phyloP scores from a whole-genome alignment of 306 rosid species.

The Pachyrhizus erosus region DNA sequence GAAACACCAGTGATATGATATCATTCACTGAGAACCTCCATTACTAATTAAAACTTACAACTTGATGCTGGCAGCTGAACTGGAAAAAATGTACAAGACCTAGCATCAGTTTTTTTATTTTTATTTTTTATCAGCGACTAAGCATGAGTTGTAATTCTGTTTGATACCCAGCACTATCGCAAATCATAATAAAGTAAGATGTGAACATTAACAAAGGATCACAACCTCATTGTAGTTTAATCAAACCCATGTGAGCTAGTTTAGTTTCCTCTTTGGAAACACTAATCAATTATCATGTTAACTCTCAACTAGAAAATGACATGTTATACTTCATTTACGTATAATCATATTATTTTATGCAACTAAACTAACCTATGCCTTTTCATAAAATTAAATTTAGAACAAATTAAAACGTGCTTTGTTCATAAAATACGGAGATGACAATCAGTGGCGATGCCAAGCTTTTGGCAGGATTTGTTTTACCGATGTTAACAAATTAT shows the following conservation, averaged over 20 bases:
- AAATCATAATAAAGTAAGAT: slow-evolving; percentile 23
- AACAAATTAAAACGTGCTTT: neutral
- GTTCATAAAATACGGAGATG: neutral
- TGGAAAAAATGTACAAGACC: no score
- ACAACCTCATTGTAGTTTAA: slow-evolving; percentile 10
- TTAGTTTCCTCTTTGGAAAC: neutral
- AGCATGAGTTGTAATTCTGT: no score
- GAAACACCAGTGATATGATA: no score
- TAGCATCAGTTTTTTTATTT: no score
- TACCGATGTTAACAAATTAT: neutral
- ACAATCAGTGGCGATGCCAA: no score
- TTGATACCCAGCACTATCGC: neutral
- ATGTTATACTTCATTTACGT: neutral
- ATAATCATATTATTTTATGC: slow-evolving; percentile 1
- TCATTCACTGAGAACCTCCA: no score
- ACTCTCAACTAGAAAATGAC: slow-evolving; percentile 31
- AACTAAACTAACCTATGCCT: neutral
- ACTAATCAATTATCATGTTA: neutral
- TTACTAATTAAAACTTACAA: no score
- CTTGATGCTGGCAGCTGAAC: no score
- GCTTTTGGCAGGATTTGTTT: no score
- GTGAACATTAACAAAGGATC: slow-evolving; percentile 42
- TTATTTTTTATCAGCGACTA: no score
- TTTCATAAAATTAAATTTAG: neutral
- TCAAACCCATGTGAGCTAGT: slow-evolving; percentile 10